Percentiles rank a stretch among this genome's conserved stretches.
Evolutionary conservation across 2,329 filamentous ascomycete genomes (phyloP).

Genomic region (Parafenestella ontariensis): DNA sequence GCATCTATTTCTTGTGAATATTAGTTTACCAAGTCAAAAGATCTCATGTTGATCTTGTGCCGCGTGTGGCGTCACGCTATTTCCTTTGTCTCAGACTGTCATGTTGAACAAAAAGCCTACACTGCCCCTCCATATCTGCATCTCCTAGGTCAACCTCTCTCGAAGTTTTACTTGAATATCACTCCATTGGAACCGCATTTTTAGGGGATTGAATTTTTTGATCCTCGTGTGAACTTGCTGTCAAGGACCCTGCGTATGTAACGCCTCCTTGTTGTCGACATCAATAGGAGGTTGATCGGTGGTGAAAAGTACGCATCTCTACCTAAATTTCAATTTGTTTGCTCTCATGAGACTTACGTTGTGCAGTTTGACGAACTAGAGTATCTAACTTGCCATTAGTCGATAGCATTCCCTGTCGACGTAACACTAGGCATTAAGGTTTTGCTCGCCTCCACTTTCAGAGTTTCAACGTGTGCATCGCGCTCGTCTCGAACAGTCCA

Average conservation of each 20-base stretch:
- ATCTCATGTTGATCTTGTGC: background rate
- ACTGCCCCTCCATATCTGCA: background rate
- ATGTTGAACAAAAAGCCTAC: background rate
- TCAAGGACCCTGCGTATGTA: background rate
- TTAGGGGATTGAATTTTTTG: background rate
- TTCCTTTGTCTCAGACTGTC: slow-evolving; percentile 8
- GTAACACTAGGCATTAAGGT: too few relatives aligned
- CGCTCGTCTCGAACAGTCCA: background rate
- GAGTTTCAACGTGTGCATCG: too few relatives aligned
- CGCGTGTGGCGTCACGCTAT: slow-evolving; percentile 5
- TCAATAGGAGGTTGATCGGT: background rate
- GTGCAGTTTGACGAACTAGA: background rate
- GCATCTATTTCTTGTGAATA: background rate
- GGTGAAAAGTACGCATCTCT: background rate
- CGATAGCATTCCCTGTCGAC: background rate
- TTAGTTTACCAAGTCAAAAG: background rate
- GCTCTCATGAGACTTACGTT: background rate
- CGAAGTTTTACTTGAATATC: background rate
- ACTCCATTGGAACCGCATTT: background rate
- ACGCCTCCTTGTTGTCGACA: background rate
- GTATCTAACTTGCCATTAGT: background rate
- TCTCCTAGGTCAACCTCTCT: background rate
- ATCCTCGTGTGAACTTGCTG: background rate
- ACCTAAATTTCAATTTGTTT: background rate
- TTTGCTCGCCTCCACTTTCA: too few relatives aligned